Base-by-base conservation (phyloP, 306 rosid genomes). In the Casuarina glauca region DNA sequence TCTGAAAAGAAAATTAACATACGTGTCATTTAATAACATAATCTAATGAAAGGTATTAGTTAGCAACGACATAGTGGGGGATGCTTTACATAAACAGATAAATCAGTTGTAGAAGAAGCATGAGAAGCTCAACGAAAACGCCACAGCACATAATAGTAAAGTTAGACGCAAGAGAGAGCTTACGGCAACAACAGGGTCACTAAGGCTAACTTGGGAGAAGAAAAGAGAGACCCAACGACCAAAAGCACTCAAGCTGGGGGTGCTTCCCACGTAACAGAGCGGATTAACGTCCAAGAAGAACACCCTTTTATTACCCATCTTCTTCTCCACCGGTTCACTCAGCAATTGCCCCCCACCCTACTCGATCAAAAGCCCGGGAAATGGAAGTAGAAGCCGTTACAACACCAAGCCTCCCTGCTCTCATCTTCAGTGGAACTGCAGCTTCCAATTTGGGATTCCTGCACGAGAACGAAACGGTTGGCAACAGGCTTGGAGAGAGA, bases 281-380 rank as follows among this genome's bases (percentile, higher is more conserved):
- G 97, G 96, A 81, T 88, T 92, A 3, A 94, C 98, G 52, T 94
- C 98, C 61, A 94, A 84, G 54, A 94, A 90, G 82, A 92, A 94
- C 10, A 89, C 92, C 84, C 93, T 83, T 74, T 81, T 87, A 80
- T 62, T 86, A 73, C 78, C 52, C 36, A 45, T 26, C 66, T 76
- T 64, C 74, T 85, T 89, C 16, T 75, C 74, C 2, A 74, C 74
- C 16, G 71, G 45, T 57, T 74, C 74, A 1, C 70, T 43, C 19
- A 44, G 48, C 49, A 69, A 57, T 73, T 81, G 83, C 79, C 80
- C 87, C 50, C 80, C 82, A 74, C 35, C 35, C 61, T 66, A 84
- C 70, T 79, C 75, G 86, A 70, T 78, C 32, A 16, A 84, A 69
- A 50, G 72, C 38, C 78, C 44, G 76, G 64, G 32, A 76, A 19